Base-by-base conservation (phyloP, 148 eudicot species). In the Rhododendron griersonianum region DNA sequence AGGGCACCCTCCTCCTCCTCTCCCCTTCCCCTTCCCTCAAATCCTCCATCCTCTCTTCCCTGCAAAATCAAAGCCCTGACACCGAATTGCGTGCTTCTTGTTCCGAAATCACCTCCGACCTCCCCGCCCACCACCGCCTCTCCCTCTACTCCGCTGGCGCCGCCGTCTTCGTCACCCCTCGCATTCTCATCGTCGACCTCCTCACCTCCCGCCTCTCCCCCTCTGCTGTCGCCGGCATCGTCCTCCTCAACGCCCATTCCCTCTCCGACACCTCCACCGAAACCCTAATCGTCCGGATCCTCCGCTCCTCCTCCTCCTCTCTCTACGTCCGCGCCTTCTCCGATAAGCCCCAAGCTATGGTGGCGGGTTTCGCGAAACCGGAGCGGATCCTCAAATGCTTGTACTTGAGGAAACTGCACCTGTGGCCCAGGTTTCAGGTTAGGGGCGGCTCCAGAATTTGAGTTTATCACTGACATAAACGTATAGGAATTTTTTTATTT, bases 391-490 rank as follows among this genome's bases (percentile, higher is more conserved):
- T 98, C 87, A 94, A 92, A 87, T 95, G 98, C 80, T 88, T 98
- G 88, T 91, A 88, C 69, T 90, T 98, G 83, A 88, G 94, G 88
- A 98, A 89, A 83, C 85, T 98, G 84, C 96, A 94, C 87, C 85
- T 98, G 82, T 98, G 99, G 99, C 99, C 99, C 23, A 50, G 86
- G 84, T 93, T 91, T 90, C 93, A 96, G 91, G 98, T 95, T 4
- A 55, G 61, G 61, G 4, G 21, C 61, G 61, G 19, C 61, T 55
- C 61, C 61, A 15, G 5, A 18, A 4, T 55, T 55, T 55, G 21
- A 55, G 61, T 55, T 16, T 18, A 15, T 53, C 19, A 3, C 18
- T 53, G 18, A 53, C 57, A 53, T 53, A 53, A 14, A 53, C 57
- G 57, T 15, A 53, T 14, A 41, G 7, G 45, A 39, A 39, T 39